Evolutionary conservation across 2,329 filamentous ascomycete genomes (phyloP).

Genomic region (Pleurostoma richardsiae): DNA sequence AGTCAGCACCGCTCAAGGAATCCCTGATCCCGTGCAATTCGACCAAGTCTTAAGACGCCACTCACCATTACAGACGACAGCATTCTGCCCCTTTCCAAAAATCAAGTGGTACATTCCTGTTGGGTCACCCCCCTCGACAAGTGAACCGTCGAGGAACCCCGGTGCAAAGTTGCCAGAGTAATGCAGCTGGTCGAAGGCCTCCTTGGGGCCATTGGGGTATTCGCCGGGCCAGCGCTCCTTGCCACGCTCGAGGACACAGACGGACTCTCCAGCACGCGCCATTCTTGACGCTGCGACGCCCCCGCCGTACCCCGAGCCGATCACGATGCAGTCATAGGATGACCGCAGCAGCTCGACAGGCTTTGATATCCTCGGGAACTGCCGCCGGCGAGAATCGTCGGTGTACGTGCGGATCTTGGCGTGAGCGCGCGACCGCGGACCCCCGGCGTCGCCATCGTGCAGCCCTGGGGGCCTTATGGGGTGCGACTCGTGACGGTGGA

Average conservation of each 20-base stretch:
- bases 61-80: conserved; percentile 52
- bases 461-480: conserved; percentile 18
- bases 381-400: conserved; percentile 14
- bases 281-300: conserved; percentile 61
- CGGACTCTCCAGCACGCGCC: conserved; percentile 53
- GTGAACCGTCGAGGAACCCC: conserved; percentile 30
- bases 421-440: conserved; percentile 23
- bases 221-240: conserved; percentile 63
- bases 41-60: conserved; percentile 3
- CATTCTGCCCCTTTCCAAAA: conserved; percentile 59
- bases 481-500: conserved; percentile 10
- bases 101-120: conserved; percentile 61
- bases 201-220: conserved; percentile 45
- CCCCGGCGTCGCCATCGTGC: conserved; percentile 26
- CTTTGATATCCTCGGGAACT: conserved; percentile 50
- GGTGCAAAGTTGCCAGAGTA: conserved; percentile 49
- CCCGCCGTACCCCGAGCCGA: conserved; percentile 66
- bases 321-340: conserved; percentile 60
- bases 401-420: conserved; percentile 19
- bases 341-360: conserved; percentile 51
- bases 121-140: conserved; percentile 43
- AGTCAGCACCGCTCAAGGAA: conserved; percentile 1
- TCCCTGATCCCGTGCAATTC: no score
- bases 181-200: conserved; percentile 47
- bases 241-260: conserved; percentile 62